Evolutionary conservation across 495 filamentous ascomycete species (phyloP).

Genomic region (Parathielavia appendiculata): DNA sequence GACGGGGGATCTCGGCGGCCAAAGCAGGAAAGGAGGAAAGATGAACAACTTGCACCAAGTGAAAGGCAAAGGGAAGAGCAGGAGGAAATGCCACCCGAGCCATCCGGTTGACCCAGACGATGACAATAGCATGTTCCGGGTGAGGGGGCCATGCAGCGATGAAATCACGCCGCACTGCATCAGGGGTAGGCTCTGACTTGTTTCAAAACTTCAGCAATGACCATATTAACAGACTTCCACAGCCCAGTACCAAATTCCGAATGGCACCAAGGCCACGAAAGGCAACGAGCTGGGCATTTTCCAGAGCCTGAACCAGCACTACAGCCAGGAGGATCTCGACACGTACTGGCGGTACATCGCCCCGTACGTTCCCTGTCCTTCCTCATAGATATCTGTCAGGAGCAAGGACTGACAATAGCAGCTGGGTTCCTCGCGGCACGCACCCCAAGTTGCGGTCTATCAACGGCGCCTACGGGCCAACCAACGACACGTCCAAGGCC

Average conservation of each 20-base stretch:
- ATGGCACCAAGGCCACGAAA: slow-evolving; percentile 24
- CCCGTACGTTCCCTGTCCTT: slow-evolving; percentile 15
- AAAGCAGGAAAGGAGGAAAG: background rate
- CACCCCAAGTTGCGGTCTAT: slow-evolving; percentile 36
- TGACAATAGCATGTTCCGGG: slow-evolving; percentile 14
- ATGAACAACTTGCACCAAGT: background rate
- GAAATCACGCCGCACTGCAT: slow-evolving; percentile 34
- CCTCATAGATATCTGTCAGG: no score
- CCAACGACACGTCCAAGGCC: slow-evolving; percentile 26
- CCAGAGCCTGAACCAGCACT: slow-evolving; percentile 33
- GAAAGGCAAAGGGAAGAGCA: slow-evolving; percentile 1
- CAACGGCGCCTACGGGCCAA: slow-evolving; percentile 37
- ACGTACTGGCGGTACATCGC: slow-evolving; percentile 53
- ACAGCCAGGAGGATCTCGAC: slow-evolving; percentile 53
- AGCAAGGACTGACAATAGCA: slow-evolving; percentile 4
- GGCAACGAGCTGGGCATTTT: slow-evolving; percentile 38
- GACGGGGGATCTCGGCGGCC: background rate
- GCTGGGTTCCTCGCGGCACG: slow-evolving; percentile 34
- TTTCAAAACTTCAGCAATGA: background rate
- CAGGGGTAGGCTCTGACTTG: slow-evolving; percentile 20
- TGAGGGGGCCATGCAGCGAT: slow-evolving; percentile 25
- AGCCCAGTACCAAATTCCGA: slow-evolving; percentile 34
- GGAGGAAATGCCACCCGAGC: slow-evolving; percentile 18
- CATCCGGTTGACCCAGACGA: slow-evolving; percentile 11
- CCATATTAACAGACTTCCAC: background rate